Conservation (phyloP, 164 flowering plant genomes). For the Brasenia schreberi region DNA sequence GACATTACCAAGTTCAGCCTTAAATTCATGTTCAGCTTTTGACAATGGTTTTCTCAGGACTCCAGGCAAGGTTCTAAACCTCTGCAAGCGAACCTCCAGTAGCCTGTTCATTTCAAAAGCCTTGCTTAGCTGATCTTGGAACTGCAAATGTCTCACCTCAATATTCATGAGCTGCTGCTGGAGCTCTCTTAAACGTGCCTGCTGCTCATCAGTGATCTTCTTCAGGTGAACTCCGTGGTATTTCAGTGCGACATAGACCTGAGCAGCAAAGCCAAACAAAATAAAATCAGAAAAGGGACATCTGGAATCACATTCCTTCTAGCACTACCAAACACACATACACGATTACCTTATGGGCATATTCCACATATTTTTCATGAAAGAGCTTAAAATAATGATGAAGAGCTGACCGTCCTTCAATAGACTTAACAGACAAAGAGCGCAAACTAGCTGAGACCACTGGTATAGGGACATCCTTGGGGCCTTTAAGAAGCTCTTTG, state of each 20-base stretch:
- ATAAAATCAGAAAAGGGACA: background rate
- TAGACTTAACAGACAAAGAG: slow-evolving; percentile 71
- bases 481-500: slow-evolving; percentile 77
- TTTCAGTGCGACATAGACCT: slow-evolving; percentile 86
- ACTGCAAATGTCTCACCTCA: slow-evolving; percentile 46
- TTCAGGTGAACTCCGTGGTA: slow-evolving; percentile 65
- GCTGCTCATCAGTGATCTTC: slow-evolving; percentile 54
- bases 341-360: slow-evolving; percentile 79
- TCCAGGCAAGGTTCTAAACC: slow-evolving; percentile 50
- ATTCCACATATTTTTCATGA: slow-evolving; percentile 90
- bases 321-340: background rate
- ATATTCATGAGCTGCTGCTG: slow-evolving; percentile 41
- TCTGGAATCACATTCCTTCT: background rate
- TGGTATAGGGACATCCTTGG: slow-evolving; percentile 50
- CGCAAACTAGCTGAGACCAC: slow-evolving; percentile 49
- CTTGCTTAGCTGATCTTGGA: slow-evolving; percentile 39
- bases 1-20: slow-evolving; percentile 63
- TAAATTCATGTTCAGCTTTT: slow-evolving; percentile 74
- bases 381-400: slow-evolving; percentile 84
- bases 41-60: slow-evolving; percentile 60
- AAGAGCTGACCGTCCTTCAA: slow-evolving; percentile 84
- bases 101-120: slow-evolving; percentile 30
- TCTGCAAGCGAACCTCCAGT: slow-evolving; percentile 52
- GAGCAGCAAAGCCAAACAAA: background rate
- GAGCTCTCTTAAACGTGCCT: slow-evolving; percentile 42